A percentile compares a stretch with the other conserved stretches of the same genome.
phyloP scores from a whole-genome alignment of 352 stramenopile species.

The Pythium insidiosum region DNA sequence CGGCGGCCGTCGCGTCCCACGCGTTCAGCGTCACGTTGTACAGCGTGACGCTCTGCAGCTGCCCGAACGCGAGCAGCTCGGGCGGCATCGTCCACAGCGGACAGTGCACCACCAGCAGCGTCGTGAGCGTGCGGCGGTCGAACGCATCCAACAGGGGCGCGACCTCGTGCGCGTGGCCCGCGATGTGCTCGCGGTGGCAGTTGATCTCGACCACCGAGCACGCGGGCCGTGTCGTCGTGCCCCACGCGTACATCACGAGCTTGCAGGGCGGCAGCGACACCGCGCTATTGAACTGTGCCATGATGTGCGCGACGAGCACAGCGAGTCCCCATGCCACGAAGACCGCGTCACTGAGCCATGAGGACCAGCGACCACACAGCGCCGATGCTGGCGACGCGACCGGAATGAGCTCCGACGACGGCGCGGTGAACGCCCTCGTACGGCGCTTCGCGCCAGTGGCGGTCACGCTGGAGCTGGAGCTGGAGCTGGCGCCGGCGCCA shows the following conservation, averaged over 20 bases:
- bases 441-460: no score
- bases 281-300: not conserved
- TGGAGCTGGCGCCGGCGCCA: no score
- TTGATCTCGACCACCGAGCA: conserved; percentile 4
- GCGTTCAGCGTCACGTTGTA: conserved; percentile 2
- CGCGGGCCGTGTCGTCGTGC: not conserved
- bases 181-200: not conserved
- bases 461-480: no score
- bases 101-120: conserved; percentile 6
- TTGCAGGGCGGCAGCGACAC: not conserved
- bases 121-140: not conserved
- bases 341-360: not conserved
- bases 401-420: no score
- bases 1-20: not conserved
- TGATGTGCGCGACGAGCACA: not conserved
- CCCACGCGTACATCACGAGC: not conserved
- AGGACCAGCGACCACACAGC: no score
- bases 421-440: no score
- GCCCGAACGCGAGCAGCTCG: not conserved
- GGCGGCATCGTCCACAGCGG: not conserved
- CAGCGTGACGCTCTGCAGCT: conserved; percentile 1
- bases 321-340: conserved; percentile 2
- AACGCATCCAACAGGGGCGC: not conserved
- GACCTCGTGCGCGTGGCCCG: not conserved
- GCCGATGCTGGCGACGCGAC: no score